A percentile compares a stretch with the other conserved stretches of the same genome.
These are phyloP conservation scores for Aspergillus arachidicola DNA, from an alignment of 2,329 filamentous ascomycete species.

Conservation along the genomic window DNA sequence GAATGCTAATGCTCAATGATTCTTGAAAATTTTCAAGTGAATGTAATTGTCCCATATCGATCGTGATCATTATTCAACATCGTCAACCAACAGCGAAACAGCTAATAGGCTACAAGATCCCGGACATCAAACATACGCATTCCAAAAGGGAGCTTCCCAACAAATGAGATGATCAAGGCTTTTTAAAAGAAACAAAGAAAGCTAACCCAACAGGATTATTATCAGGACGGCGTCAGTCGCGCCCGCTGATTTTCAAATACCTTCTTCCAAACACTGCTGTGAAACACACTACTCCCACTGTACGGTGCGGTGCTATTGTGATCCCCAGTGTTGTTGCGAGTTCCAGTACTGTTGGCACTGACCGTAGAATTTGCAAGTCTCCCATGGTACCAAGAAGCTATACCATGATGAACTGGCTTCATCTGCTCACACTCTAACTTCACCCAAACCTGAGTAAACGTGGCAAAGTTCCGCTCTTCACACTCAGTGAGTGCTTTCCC, in stretches of 20 bases:
- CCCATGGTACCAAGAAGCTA: not conserved
- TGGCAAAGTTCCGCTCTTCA: slow-evolving; percentile 23
- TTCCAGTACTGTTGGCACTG: not conserved
- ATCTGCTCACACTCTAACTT: slow-evolving; percentile 30
- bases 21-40: not conserved
- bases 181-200: not conserved
- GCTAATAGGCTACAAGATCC: not conserved
- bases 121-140: not conserved
- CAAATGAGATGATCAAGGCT: not conserved
- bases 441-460: slow-evolving; percentile 34
- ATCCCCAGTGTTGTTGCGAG: not conserved
- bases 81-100: not conserved
- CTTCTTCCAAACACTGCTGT: not conserved
- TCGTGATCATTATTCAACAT: not conserved
- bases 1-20: not conserved
- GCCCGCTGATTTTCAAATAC: not conserved
- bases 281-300: not conserved
- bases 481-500: slow-evolving; percentile 27
- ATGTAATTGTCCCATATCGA: not conserved
- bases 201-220: not conserved
- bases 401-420: not conserved
- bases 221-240: not conserved
- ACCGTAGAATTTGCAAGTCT: not conserved
- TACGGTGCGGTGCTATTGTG: not conserved
- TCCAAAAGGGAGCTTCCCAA: not conserved